Base-by-base conservation (phyloP, 345 rosid species). In the Cardamine occulta region DNA sequence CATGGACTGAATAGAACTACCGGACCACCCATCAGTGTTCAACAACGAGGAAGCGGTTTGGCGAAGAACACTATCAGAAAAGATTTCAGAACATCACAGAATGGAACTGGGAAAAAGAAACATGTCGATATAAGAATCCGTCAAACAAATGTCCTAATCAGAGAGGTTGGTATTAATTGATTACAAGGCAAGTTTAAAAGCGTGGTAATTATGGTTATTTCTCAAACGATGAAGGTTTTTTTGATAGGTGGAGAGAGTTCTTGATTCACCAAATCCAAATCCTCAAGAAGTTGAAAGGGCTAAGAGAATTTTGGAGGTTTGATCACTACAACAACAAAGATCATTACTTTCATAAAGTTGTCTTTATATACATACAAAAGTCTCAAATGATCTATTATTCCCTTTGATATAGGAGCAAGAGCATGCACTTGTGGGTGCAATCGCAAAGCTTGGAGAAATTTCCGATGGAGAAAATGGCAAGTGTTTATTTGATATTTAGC, bases 251-350 rank as follows among this genome's bases (percentile, higher is more conserved):
- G 96, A 92, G 82, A 89, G 88, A 84, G 85, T 88, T 53, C 86
- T 89, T 78, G 82, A 83, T 53, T 54, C 86, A 73, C 83, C 83
- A 69, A 89, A 80, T 74, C 87, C 93, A 34, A 88, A 92, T 81
- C 93, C 93, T 68, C 86, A 80, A 66, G 93, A 89, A 84, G 77
- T 92, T 75, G 92, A 87, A 80, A 87, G 84, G 79, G 97, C 96
- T 23, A 92, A 85, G 87, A 92, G 81, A 86, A 78, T 84, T 57
- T 74, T 92, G 69, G 87, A 86, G 90, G 97, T 92, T 73, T 52
- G 84, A 58, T 72, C 3, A n/a, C 45, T 26, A 72, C 34, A 79
- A 59, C 37, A 70, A 63, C 39, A 70, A 45, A 56, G 31, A 32
- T 76, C 66, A 34, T 34, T 8, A 54, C 45, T 52, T 61, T 48